These are phyloP conservation scores for Fraxinus anomala DNA, from an alignment of 257 asterid genomes.

Conservation along the genomic window DNA sequence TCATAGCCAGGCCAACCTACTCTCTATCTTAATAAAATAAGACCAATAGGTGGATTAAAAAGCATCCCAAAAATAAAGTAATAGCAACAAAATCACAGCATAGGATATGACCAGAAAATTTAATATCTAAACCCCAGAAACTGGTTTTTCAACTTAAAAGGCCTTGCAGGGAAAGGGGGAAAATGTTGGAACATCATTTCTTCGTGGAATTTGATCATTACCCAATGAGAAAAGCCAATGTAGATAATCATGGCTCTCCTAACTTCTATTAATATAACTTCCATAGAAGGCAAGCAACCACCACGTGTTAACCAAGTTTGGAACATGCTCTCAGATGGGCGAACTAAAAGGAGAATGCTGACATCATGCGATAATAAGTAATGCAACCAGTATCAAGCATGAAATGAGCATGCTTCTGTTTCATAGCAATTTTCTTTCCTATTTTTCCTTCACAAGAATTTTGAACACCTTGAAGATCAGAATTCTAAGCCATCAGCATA, in stretches of 20 bases:
- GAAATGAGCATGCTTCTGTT: slow-evolving; percentile 14
- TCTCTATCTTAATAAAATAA: slow-evolving; percentile 17
- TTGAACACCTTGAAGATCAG: neutral
- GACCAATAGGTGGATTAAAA: neutral
- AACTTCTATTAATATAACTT: neutral
- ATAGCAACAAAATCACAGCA: slow-evolving; percentile 5
- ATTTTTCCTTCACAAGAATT: neutral
- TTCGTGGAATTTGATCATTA: neutral
- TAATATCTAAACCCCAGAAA: slow-evolving; percentile 4
- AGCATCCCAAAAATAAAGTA: slow-evolving; percentile 7
- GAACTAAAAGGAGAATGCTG: neutral
- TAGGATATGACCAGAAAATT: slow-evolving; percentile 1
- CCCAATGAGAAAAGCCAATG: neutral
- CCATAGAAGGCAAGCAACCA: neutral
- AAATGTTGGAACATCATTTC: neutral
- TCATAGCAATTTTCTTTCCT: neutral
- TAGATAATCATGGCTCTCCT: slow-evolving; percentile 3
- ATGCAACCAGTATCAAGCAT: slow-evolving; percentile 5
- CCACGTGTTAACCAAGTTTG: neutral
- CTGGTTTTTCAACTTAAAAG: neutral
- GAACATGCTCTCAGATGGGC: neutral
- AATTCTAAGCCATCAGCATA: neutral
- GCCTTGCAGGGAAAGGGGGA: neutral
- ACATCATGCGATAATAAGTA: slow-evolving; percentile 15
- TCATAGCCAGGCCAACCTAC: slow-evolving; percentile 5